Evolutionary conservation across 805 yeast species (phyloP).

Genomic region (Schizosaccharomyces japonicus): DNA sequence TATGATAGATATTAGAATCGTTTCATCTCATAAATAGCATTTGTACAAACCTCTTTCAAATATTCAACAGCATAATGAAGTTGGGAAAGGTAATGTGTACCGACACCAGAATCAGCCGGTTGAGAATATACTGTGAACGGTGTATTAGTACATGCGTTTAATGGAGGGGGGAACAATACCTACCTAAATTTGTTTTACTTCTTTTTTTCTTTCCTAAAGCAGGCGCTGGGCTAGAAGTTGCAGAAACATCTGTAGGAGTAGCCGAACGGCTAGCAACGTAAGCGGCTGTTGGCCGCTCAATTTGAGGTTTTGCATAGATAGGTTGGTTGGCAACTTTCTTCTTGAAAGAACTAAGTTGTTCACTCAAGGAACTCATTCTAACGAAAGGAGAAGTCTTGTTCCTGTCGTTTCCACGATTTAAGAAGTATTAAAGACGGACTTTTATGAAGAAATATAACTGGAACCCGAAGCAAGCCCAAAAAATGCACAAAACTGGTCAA

Average conservation of each 20-base stretch:
- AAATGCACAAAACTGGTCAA: too few species aligned
- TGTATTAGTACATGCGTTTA: too few species aligned
- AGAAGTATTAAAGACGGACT: too few species aligned
- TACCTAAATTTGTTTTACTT: background rate
- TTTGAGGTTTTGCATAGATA: slow-evolving; percentile 3
- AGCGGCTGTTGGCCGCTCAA: background rate
- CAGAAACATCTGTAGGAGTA: background rate
- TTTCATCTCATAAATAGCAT: slow-evolving; percentile 6
- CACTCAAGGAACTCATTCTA: slow-evolving; percentile 19
- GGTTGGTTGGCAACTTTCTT: slow-evolving; percentile 24
- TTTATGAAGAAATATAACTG: too few species aligned
- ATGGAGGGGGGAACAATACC: too few species aligned
- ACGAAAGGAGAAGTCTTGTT: too few species aligned
- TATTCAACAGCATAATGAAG: slow-evolving; percentile 78
- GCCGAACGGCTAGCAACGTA: too few species aligned
- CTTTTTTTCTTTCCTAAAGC: background rate
- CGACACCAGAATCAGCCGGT: slow-evolving; percentile 21
- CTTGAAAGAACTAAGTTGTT: slow-evolving; percentile 39
- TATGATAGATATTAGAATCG: background rate
- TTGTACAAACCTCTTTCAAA: slow-evolving; percentile 27
- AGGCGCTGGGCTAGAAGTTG: background rate
- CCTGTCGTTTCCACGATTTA: too few species aligned
- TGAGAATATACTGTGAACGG: slow-evolving; percentile 15
- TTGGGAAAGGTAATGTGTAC: slow-evolving; percentile 56
- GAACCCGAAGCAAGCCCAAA: too few species aligned